phyloP scores from a whole-genome alignment of 805 yeast genomes.

The Candida morakotiae region DNA sequence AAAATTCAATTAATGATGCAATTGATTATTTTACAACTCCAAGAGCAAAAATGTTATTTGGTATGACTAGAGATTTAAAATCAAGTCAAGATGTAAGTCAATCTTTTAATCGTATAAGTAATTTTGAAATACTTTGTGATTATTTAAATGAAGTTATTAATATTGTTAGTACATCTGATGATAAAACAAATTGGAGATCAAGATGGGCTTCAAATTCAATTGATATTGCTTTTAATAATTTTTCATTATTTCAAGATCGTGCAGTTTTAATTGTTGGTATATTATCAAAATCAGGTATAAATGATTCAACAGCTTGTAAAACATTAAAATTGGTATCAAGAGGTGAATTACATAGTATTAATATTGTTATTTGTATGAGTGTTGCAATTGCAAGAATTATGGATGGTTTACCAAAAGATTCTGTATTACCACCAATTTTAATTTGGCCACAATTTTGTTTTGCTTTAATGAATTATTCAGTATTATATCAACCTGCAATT shows the following conservation, averaged over 20 bases:
- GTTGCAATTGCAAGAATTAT: conserved; percentile 46
- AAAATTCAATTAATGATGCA: conserved; percentile 42
- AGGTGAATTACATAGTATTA: conserved; percentile 19
- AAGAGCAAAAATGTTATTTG: conserved; percentile 64
- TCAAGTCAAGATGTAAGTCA: conserved; percentile 31
- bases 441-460: conserved; percentile 44
- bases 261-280: conserved; percentile 70
- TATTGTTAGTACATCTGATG: conserved; percentile 42
- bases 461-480: conserved; percentile 24
- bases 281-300: conserved; percentile 58
- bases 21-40: conserved; percentile 53
- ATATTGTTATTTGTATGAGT: conserved; percentile 33
- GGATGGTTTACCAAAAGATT: conserved; percentile 43
- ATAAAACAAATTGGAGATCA: conserved; percentile 53
- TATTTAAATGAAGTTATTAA: conserved; percentile 50
- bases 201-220: conserved; percentile 64
- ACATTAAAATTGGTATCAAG: conserved; percentile 23
- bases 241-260: conserved; percentile 61
- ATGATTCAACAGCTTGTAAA: conserved; percentile 45
- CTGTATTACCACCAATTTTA: conserved; percentile 44
- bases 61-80: conserved; percentile 54
- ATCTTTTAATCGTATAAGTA: conserved; percentile 35
- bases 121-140: conserved; percentile 58
- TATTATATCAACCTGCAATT: conserved; percentile 30
- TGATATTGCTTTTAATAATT: conserved; percentile 55